A percentile compares a stretch with the other conserved stretches of the same genome.
These are phyloP conservation scores for Pythium sp. DNA, from an alignment of 352 stramenopile species.

Conservation along the genomic window DNA sequence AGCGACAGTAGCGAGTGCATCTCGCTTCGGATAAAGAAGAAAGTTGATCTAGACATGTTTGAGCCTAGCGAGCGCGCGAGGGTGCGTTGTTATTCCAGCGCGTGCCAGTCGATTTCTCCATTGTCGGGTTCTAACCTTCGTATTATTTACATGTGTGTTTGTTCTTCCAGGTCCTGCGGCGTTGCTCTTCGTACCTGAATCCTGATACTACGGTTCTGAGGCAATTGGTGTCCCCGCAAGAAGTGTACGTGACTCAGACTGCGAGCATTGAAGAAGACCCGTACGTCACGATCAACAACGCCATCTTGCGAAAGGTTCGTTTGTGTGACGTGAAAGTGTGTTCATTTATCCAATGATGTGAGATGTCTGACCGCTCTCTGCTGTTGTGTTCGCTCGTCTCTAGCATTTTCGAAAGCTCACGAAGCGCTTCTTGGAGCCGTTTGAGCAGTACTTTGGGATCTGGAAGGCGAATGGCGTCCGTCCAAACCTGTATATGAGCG, in stretches of 20 bases:
- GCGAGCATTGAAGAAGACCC: conserved; percentile 61
- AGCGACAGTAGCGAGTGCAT: conserved; percentile 36
- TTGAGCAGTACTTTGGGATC: conserved; percentile 86
- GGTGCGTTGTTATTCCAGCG: conserved; percentile 7
- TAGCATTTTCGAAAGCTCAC: conserved; percentile 87
- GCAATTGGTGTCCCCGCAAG: conserved; percentile 56
- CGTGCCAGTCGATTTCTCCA: background rate
- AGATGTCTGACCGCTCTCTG: no score
- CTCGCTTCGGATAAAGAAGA: conserved; percentile 61
- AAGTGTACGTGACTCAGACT: conserved; percentile 46
- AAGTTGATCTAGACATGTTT: conserved; percentile 35
- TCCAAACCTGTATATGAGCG: conserved; percentile 69
- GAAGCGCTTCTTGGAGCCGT: conserved; percentile 81
- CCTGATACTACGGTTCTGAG: conserved; percentile 59
- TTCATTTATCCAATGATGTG: no score
- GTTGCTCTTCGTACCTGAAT: conserved; percentile 50
- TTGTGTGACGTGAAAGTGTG: background rate
- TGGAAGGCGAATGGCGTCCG: conserved; percentile 57
- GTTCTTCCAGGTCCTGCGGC: conserved; percentile 44
- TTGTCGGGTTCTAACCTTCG: background rate
- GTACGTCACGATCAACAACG: conserved; percentile 81
- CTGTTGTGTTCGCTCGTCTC: background rate
- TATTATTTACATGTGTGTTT: background rate
- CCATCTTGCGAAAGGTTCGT: conserved; percentile 67
- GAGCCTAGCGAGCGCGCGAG: conserved; percentile 25